These are phyloP conservation scores for Metarhizium anisopliae DNA, from an alignment of 2,329 filamentous ascomycete genomes.

Conservation along the genomic window DNA sequence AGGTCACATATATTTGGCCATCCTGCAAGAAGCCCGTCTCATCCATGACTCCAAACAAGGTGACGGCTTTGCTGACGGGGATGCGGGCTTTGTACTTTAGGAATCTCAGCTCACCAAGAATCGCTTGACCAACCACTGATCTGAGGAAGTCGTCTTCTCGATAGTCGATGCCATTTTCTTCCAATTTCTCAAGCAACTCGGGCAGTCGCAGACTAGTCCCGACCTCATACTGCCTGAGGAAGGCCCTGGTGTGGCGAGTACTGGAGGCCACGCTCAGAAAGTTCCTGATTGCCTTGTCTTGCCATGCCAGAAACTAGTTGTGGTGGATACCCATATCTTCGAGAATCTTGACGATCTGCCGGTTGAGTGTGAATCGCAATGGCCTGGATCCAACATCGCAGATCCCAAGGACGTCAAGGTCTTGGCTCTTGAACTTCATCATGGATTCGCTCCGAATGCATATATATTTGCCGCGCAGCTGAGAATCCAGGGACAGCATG, in stretches of 20 bases:
- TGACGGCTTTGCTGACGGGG: constrained; percentile 59
- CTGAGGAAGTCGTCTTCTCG: constrained; percentile 60
- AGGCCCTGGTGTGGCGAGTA: constrained; percentile 42
- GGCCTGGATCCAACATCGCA: constrained; percentile 61
- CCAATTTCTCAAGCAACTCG: constrained; percentile 50
- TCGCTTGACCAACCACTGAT: constrained; percentile 58
- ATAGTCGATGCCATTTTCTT: constrained; percentile 53
- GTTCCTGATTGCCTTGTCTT: constrained; percentile 48
- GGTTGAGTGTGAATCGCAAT: constrained; percentile 63
- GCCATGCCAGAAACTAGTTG: constrained; percentile 54
- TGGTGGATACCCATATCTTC: constrained; percentile 58
- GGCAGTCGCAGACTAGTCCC: constrained; percentile 39
- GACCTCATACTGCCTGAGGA: constrained; percentile 34
- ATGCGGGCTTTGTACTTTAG: constrained; percentile 76
- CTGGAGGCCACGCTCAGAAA: constrained; percentile 53
- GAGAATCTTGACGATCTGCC: constrained; percentile 76
- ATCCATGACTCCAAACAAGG: constrained; percentile 76
- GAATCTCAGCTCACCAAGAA: constrained; percentile 61
- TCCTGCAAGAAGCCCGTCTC: constrained; percentile 62
- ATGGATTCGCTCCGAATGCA: constrained; percentile 61
- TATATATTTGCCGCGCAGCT: constrained; percentile 48
- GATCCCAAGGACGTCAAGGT: constrained; percentile 54
- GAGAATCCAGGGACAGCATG: constrained; percentile 62
- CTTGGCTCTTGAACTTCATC: constrained; percentile 61
- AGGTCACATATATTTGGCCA: constrained; percentile 59